phyloP scores from a whole-genome alignment of 1,139 yeast species.

The Yamadazyma epiphylla region DNA sequence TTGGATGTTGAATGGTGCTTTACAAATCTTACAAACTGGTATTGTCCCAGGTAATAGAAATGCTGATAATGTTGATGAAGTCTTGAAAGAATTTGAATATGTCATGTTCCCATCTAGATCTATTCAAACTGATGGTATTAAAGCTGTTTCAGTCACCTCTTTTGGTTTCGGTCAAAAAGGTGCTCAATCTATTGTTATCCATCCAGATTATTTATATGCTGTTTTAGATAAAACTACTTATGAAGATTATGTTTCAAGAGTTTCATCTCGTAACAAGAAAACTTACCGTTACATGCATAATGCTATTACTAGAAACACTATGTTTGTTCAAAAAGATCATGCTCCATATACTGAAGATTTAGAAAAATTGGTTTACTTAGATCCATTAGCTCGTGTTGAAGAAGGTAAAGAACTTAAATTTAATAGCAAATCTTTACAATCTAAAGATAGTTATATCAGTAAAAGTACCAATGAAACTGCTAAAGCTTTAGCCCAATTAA shows the following conservation, averaged over 20 bases:
- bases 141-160: constrained; percentile 95
- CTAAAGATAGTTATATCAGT: constrained; percentile 31
- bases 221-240: constrained; percentile 70
- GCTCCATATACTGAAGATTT: constrained; percentile 88
- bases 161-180: constrained; percentile 99
- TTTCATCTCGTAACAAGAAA: constrained; percentile 75
- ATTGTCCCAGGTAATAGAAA: constrained; percentile 98
- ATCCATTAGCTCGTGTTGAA: constrained; percentile 87
- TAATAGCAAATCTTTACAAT: constrained; percentile 38
- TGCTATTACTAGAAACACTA: constrained; percentile 85
- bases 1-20: constrained; percentile 99
- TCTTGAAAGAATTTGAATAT: constrained; percentile 77
- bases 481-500: constrained; percentile 45
- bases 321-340: constrained; percentile 90
- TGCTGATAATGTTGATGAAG: constrained; percentile 91
- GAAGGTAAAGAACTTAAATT: constrained; percentile 49
- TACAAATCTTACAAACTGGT: constrained; percentile 90
- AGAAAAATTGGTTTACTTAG: constrained; percentile 88
- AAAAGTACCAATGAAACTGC: constrained; percentile 41
- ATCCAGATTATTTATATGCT: constrained; percentile 90
- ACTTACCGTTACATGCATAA: constrained; percentile 96
- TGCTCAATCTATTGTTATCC: constrained; percentile 88
- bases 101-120: constrained; percentile 93
- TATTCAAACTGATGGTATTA: constrained; percentile 91
- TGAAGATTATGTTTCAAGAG: constrained; percentile 66